Conservation (phyloP, 306 rosid species). For the Cicer yamashitae region DNA sequence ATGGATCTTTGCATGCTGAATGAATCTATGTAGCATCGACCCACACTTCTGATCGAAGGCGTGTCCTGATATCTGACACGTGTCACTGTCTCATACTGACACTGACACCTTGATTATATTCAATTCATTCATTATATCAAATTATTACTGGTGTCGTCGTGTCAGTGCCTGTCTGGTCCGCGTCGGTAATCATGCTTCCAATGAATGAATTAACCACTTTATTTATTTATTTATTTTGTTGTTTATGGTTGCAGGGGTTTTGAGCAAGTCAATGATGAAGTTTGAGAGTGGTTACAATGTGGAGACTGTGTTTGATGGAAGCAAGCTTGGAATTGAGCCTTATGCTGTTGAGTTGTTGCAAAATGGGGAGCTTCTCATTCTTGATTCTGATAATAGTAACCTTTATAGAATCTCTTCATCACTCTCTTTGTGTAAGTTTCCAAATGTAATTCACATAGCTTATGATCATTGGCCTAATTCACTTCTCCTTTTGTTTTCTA, state of each 20-base stretch:
- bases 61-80: too few species aligned
- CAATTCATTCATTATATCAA: too few species aligned
- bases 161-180: too few species aligned
- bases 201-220: background rate
- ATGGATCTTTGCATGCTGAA: slow-evolving; percentile 50
- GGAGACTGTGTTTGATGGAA: slow-evolving; percentile 98
- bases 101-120: too few species aligned
- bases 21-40: too few species aligned
- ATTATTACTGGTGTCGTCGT: too few species aligned
- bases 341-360: slow-evolving; percentile 80
- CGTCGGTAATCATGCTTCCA: too few species aligned
- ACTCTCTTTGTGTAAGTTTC: slow-evolving; percentile 86
- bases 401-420: slow-evolving; percentile 79
- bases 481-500: background rate
- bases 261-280: slow-evolving; percentile 86
- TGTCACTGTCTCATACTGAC: too few species aligned
- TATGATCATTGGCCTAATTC: slow-evolving; percentile 34
- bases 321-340: slow-evolving; percentile 96
- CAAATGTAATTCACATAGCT: slow-evolving; percentile 14
- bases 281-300: slow-evolving; percentile 87
- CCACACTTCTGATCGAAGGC: too few species aligned
- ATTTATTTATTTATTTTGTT: background rate
- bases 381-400: slow-evolving; percentile 85
- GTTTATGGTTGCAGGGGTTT: slow-evolving; percentile 54
- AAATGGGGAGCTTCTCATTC: slow-evolving; percentile 85